phyloP scores from a whole-genome alignment of 306 rosid genomes.

The Cicer chorassanicum region DNA sequence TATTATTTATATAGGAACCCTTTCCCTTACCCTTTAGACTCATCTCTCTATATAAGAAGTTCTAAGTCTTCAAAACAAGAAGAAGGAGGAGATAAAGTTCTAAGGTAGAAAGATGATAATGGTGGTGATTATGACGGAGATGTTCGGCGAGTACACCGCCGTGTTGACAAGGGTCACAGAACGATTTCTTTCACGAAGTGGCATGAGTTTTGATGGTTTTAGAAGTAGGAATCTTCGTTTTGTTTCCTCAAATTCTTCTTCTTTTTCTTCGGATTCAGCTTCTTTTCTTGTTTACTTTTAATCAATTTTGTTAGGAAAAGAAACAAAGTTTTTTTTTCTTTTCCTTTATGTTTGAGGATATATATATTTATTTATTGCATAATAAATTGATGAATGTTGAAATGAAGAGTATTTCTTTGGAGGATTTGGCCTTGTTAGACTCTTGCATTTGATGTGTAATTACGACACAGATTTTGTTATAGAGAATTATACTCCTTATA shows the following conservation, averaged over 20 bases:
- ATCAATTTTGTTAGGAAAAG: background rate
- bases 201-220: conserved; percentile 38
- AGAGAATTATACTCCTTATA: background rate
- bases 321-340: background rate
- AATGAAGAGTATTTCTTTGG: background rate
- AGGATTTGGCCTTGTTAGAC: conserved; percentile 27
- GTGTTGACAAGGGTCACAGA: conserved; percentile 53
- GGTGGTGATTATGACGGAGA: conserved; percentile 62
- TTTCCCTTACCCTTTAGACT: background rate
- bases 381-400: conserved; percentile 13
- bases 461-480: background rate
- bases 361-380: conserved; percentile 16
- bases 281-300: conserved; percentile 65
- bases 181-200: conserved; percentile 45
- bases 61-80: conserved; percentile 12
- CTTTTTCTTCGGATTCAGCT: conserved; percentile 47
- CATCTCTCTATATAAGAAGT: conserved; percentile 10
- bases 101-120: conserved; percentile 57
- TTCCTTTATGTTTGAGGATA: conserved; percentile 9
- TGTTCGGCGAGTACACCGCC: conserved; percentile 58
- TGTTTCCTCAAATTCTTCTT: conserved; percentile 42
- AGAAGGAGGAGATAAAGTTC: background rate
- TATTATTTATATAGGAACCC: background rate
- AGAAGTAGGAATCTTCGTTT: conserved; percentile 46
- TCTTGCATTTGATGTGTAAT: conserved; percentile 39